Percentiles rank a stretch among this genome's conserved stretches.
These are phyloP conservation scores for Vanrija pseudolonga DNA, from an alignment of 1,284 basidiomycete genomes.

Conservation along the genomic window DNA sequence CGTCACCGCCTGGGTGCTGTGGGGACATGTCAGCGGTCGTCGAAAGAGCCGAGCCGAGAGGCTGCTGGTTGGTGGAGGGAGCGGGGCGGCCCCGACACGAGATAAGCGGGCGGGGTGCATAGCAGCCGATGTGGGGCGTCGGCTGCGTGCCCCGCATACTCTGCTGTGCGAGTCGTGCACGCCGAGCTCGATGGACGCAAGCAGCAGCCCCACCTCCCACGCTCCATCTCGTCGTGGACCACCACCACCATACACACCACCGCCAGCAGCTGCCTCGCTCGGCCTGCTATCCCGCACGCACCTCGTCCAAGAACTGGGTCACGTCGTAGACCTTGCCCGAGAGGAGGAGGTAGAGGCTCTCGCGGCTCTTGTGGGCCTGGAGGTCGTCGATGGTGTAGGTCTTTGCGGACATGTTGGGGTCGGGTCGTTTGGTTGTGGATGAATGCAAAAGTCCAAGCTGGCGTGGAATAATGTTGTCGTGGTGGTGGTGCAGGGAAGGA, in stretches of 20 bases:
- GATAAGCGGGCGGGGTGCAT: neutral
- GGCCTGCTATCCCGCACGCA: conserved; percentile 47
- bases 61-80: neutral
- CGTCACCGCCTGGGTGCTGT: conserved; percentile 95
- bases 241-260: neutral
- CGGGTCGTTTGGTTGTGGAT: neutral
- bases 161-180: too few species aligned
- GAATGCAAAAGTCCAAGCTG: neutral
- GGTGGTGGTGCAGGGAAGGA: too few species aligned
- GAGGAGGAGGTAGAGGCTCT: conserved; percentile 73
- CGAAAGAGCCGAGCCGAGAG: neutral
- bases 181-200: too few species aligned
- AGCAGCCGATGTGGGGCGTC: neutral
- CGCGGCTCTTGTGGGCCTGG: conserved; percentile 66
- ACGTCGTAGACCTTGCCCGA: conserved; percentile 91
- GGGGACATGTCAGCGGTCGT: conserved; percentile 10
- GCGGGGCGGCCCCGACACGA: neutral
- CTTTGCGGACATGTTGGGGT: conserved; percentile 43
- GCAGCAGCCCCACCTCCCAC: neutral
- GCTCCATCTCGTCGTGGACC: neutral
- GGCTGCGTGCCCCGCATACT: neutral
- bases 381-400: conserved; percentile 66
- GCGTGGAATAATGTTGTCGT: too few species aligned
- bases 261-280: too few species aligned
- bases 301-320: conserved; percentile 94